phyloP scores from a whole-genome alignment of 2,329 filamentous ascomycete species.

The Neopestalotiopsis clavispora region DNA sequence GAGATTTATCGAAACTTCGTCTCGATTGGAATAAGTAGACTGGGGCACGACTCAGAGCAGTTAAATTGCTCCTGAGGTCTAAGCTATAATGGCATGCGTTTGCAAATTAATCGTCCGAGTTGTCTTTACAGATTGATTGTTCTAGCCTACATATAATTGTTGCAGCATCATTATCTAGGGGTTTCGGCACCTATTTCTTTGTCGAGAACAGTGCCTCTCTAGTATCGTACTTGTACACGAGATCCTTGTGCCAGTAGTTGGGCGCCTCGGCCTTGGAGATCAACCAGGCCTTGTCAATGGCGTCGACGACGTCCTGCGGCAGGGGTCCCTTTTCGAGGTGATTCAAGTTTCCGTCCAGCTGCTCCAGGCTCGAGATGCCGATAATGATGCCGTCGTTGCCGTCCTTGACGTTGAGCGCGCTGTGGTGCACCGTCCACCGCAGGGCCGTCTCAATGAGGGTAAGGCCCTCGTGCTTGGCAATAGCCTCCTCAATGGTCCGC shows the following conservation, averaged over 20 bases:
- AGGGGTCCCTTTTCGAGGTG: conserved; percentile 72
- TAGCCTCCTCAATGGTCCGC: conserved; percentile 68
- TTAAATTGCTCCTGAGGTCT: no score
- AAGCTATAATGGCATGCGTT: no score
- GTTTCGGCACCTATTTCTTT: conserved; percentile 42
- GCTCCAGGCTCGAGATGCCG: conserved; percentile 60
- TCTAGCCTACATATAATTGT: background rate
- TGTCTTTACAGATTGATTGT: no score
- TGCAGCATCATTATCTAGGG: background rate
- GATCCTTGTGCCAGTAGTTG: conserved; percentile 62
- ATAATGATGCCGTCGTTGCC: conserved; percentile 66
- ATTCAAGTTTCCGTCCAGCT: conserved; percentile 62
- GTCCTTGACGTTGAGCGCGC: conserved; percentile 55
- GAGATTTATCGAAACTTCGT: no score
- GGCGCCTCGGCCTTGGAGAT: conserved; percentile 64
- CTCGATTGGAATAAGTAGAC: no score
- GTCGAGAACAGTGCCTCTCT: conserved; percentile 60
- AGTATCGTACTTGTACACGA: conserved; percentile 72
- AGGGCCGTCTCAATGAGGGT: conserved; percentile 75
- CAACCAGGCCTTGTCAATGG: conserved; percentile 78
- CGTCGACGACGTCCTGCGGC: conserved; percentile 75
- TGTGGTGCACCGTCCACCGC: conserved; percentile 77
- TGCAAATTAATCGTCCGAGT: no score
- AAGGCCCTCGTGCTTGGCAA: conserved; percentile 66
- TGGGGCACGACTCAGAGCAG: no score